Conservation (phyloP, 1,139 yeast species). For the Suhomyces guaymorum region DNA sequence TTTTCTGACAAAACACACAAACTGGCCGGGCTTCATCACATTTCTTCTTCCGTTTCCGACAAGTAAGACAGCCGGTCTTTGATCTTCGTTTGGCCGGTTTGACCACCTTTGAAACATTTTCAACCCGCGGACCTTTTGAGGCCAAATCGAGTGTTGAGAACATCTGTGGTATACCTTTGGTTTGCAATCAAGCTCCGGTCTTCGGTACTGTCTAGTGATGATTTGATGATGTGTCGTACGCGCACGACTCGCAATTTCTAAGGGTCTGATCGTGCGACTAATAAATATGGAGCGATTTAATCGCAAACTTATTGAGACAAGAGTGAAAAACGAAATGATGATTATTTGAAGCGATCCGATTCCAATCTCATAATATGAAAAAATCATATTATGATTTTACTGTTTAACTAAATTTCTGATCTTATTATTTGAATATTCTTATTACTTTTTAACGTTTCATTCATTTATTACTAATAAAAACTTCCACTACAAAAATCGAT, state of each 20-base stretch:
- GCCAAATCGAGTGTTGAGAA: conserved; percentile 11
- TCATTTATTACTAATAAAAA: no score
- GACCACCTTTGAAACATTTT: conserved; percentile 2
- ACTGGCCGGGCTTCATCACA: conserved; percentile 43
- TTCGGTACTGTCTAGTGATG: not conserved
- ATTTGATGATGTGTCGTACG: conserved; percentile 1
- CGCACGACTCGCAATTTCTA: no score
- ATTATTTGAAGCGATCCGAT: no score
- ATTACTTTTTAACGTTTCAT: no score
- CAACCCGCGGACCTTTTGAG: conserved; percentile 4
- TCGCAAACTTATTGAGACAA: no score
- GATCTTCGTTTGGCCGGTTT: conserved; percentile 23
- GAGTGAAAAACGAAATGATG: no score
- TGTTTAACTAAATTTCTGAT: no score
- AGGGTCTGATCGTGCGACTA: no score
- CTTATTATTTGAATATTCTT: no score
- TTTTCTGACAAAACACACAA: conserved; percentile 34
- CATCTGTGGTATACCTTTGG: conserved; percentile 4
- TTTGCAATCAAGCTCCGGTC: not conserved
- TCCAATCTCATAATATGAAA: no score
- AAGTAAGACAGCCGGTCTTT: conserved; percentile 42
- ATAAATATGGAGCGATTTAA: no score
- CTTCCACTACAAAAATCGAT: not conserved
- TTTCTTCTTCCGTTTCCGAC: conserved; percentile 42
- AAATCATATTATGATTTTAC: no score